Conservation (phyloP, 805 yeast species). For the Wickerhamiella hasegawae region DNA sequence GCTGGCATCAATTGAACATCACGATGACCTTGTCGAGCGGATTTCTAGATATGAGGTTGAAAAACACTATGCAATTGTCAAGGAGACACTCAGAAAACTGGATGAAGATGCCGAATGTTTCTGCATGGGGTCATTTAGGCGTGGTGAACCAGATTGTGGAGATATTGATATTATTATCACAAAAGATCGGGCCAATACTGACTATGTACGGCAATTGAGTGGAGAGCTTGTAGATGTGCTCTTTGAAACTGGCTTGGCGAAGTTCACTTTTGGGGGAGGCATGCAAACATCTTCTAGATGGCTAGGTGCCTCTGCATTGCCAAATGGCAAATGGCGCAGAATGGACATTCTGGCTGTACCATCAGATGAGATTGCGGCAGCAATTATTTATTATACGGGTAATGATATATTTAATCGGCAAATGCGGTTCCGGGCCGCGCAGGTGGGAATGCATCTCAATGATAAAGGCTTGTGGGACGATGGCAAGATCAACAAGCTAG, state of each 20-base stretch:
- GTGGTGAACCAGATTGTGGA: slow-evolving; percentile 32
- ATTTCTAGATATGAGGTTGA: slow-evolving; percentile 33
- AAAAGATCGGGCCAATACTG: slow-evolving; percentile 18
- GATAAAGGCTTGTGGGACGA: slow-evolving; percentile 28
- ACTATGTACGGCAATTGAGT: slow-evolving; percentile 13
- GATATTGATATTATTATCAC: slow-evolving; percentile 39
- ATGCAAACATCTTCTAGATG: slow-evolving; percentile 17
- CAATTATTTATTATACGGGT: slow-evolving; percentile 39
- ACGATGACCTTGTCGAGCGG: slow-evolving; percentile 29
- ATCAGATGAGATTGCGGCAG: slow-evolving; percentile 30
- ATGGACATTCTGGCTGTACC: slow-evolving; percentile 36
- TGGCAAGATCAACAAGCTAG: slow-evolving; percentile 18
- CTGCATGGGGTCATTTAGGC: slow-evolving; percentile 37
- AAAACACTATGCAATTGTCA: slow-evolving; percentile 25
- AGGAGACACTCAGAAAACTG: slow-evolving; percentile 15
- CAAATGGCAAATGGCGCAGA: slow-evolving; percentile 30
- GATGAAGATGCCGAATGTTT: slow-evolving; percentile 24
- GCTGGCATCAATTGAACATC: slow-evolving; percentile 30
- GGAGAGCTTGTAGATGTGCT: slow-evolving; percentile 12
- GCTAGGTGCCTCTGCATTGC: slow-evolving; percentile 21
- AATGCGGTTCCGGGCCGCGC: slow-evolving; percentile 28
- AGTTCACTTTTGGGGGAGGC: slow-evolving; percentile 18
- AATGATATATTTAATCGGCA: slow-evolving; percentile 35
- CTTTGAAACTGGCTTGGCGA: slow-evolving; percentile 23
- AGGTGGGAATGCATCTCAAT: slow-evolving; percentile 26